phyloP scores from a whole-genome alignment of 345 rosid genomes.

The Murraya paniculata region DNA sequence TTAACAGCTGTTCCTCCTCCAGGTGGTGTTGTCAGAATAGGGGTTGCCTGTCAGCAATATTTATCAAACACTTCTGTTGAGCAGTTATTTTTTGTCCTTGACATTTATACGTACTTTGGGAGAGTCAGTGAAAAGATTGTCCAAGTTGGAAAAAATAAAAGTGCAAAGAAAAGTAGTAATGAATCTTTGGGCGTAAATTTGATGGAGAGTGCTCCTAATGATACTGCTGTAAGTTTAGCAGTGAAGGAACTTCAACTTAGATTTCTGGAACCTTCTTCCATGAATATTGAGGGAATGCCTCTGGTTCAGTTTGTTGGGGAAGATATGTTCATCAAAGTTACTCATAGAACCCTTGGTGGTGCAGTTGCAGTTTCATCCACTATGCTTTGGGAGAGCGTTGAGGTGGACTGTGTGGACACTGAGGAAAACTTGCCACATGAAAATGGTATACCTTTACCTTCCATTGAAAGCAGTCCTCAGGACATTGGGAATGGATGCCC shows the following conservation, averaged over 20 bases:
- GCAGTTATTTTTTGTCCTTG: constrained; percentile 90
- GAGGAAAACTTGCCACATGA: constrained; percentile 41
- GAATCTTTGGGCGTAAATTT: constrained; percentile 47
- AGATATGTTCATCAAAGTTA: constrained; percentile 67
- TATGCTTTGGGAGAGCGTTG: constrained; percentile 71
- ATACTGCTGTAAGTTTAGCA: constrained; percentile 80
- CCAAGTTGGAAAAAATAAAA: constrained; percentile 59
- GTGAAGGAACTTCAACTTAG: constrained; percentile 72
- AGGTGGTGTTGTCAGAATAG: constrained; percentile 86
- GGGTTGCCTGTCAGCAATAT: constrained; percentile 83
- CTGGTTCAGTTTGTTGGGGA: constrained; percentile 88
- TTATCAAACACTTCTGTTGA: constrained; percentile 90
- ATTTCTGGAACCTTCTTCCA: constrained; percentile 75
- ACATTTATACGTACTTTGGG: constrained; percentile 78
- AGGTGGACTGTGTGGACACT: constrained; percentile 86
- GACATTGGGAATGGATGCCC: constrained; percentile 40
- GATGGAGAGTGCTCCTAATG: constrained; percentile 93
- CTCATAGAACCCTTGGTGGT: constrained; percentile 97
- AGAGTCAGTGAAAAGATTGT: constrained; percentile 77
- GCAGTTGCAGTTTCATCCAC: constrained; percentile 88
- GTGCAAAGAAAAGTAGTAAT: constrained; percentile 28
- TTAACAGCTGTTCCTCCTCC: constrained; percentile 87
- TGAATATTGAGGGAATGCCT: constrained; percentile 60
- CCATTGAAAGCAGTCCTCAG: constrained; percentile 38
- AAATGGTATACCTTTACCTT: constrained; percentile 22